Evolutionary conservation across 208 protist genomes (phyloP).

Genomic region (Herpetomonas muscarum): DNA sequence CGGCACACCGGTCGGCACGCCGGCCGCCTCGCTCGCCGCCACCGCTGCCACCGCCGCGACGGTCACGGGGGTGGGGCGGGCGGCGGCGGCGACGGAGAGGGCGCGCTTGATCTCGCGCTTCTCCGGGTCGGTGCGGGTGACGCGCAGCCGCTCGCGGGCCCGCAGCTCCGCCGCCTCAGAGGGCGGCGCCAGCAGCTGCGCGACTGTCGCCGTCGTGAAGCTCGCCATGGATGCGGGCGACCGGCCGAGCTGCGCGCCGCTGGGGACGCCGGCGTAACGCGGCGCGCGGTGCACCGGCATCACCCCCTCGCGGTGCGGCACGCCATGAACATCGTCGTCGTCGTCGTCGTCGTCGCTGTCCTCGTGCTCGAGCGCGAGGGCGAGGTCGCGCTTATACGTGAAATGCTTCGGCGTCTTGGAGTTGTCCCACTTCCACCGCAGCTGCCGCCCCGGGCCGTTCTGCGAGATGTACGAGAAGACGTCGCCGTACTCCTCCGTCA

Average conservation of each 20-base stretch:
- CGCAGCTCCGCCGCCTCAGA: constrained; percentile 33
- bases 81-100: constrained; percentile 3
- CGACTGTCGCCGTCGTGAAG: constrained; percentile 27
- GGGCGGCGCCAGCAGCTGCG: constrained; percentile 39
- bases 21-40: not conserved
- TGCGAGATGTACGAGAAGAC: constrained; percentile 37
- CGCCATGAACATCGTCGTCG: constrained; percentile 10
- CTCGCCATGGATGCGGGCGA: constrained; percentile 11
- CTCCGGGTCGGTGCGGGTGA: constrained; percentile 34
- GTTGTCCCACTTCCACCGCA: constrained; percentile 42
- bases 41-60: not conserved
- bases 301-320: constrained; percentile 7
- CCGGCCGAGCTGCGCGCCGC: not conserved
- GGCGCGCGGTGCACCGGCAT: constrained; percentile 1
- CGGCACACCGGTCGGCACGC: not conserved
- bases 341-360: constrained; percentile 30
- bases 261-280: not conserved
- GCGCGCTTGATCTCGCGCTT: constrained; percentile 7
- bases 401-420: constrained; percentile 42
- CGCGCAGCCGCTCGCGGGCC: constrained; percentile 24
- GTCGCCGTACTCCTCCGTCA: constrained; percentile 19
- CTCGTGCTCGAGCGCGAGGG: constrained; percentile 27
- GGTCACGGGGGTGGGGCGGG: not conserved
- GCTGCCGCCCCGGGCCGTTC: constrained; percentile 20
- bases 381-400: constrained; percentile 36